These are phyloP conservation scores for Ophiosphaerella herpotricha DNA, from an alignment of 2,329 filamentous ascomycete species.

Conservation along the genomic window DNA sequence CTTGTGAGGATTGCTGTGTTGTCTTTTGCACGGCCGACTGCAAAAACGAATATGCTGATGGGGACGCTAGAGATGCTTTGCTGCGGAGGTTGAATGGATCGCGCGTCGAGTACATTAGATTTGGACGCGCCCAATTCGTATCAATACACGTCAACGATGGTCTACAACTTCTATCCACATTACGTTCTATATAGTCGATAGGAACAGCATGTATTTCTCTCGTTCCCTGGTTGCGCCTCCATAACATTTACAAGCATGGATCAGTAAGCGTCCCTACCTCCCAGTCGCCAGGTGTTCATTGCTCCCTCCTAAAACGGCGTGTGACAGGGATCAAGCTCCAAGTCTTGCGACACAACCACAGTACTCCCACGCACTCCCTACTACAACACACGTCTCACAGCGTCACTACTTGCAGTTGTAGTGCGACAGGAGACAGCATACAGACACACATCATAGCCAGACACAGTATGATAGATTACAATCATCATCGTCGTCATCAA, in stretches of 20 bases:
- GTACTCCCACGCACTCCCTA: background rate
- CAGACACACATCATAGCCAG: background rate
- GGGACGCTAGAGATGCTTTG: conserved; percentile 32
- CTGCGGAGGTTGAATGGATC: conserved; percentile 53
- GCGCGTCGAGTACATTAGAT: conserved; percentile 49
- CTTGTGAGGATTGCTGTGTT: conserved; percentile 12
- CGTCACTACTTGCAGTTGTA: background rate
- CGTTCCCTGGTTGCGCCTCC: background rate
- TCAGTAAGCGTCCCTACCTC: background rate
- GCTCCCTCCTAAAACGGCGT: conserved; percentile 13
- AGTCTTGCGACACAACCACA: background rate
- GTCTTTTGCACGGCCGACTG: conserved; percentile 38
- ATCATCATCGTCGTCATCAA: conserved; percentile 16
- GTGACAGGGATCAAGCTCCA: conserved; percentile 20
- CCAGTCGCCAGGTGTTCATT: conserved; percentile 33
- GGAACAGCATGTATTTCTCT: too few relatives aligned
- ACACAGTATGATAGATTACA: background rate
- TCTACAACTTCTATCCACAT: background rate
- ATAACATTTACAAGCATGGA: background rate
- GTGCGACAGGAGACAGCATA: too few relatives aligned
- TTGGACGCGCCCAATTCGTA: conserved; percentile 7
- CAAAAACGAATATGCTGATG: conserved; percentile 36
- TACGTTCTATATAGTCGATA: too few relatives aligned
- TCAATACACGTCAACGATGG: conserved; percentile 19
- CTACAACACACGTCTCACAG: background rate